A percentile compares a stretch with the other conserved stretches of the same genome.
phyloP scores from a whole-genome alignment of 352 stramenopile genomes.

The Globisporangium radiosum region DNA sequence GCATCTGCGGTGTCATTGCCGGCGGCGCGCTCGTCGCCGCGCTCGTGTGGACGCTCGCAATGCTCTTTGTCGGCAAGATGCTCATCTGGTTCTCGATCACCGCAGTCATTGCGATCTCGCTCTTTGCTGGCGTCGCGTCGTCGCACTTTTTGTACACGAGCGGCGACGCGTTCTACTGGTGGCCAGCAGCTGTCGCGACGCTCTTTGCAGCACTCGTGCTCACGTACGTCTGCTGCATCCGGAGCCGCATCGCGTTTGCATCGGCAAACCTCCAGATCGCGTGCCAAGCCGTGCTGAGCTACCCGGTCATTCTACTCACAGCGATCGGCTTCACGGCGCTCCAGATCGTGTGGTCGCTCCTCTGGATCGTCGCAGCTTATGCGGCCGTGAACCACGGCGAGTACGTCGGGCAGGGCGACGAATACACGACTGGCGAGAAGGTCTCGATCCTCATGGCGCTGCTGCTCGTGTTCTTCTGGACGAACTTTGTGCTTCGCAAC shows the following conservation, averaged over 20 bases:
- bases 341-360: constrained; percentile 63
- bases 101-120: constrained; percentile 30
- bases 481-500: constrained; percentile 60
- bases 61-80: constrained; percentile 48
- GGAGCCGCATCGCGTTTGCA: constrained; percentile 60
- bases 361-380: constrained; percentile 70
- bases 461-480: constrained; percentile 64
- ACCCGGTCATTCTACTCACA: constrained; percentile 61
- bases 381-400: constrained; percentile 50
- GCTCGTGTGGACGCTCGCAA: constrained; percentile 40
- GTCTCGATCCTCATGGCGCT: constrained; percentile 29
- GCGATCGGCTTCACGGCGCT: constrained; percentile 66
- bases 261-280: constrained; percentile 78
- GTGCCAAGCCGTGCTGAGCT: constrained; percentile 68
- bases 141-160: constrained; percentile 36
- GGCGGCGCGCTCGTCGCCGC: constrained; percentile 28
- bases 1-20: constrained; percentile 38
- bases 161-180: constrained; percentile 40
- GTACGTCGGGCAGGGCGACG: constrained; percentile 24
- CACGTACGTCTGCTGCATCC: constrained; percentile 55
- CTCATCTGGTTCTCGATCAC: constrained; percentile 59
- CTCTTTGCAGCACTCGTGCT: constrained; percentile 39
- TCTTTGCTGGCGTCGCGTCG: constrained; percentile 28
- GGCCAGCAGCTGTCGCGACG: constrained; percentile 33
- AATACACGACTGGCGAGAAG: constrained; percentile 30